phyloP scores from a whole-genome alignment of 1,284 basidiomycete species.

The Athelia sp. region DNA sequence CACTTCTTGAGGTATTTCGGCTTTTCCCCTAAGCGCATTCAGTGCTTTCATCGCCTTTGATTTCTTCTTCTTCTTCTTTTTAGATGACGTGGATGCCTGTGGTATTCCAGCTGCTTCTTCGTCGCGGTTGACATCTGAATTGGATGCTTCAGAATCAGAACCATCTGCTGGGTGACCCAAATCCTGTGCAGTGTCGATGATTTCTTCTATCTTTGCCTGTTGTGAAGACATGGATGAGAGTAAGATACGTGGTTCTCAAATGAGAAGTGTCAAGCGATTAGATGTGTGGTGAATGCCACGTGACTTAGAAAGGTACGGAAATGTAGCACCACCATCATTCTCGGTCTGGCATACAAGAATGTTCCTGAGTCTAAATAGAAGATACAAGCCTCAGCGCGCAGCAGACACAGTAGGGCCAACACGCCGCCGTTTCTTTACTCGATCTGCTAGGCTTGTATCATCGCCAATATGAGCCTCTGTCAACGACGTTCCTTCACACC shows the following conservation, averaged over 20 bases:
- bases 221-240: conserved; percentile 19
- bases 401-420: conserved; percentile 5
- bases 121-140: conserved; percentile 24
- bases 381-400: not conserved
- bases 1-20: conserved; percentile 52
- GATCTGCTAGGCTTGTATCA: conserved; percentile 22
- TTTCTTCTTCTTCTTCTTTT: conserved; percentile 75
- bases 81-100: conserved; percentile 37
- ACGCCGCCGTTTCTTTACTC: conserved; percentile 29
- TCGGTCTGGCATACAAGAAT: too few relatives aligned
- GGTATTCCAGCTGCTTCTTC: conserved; percentile 15
- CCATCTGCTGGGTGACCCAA: conserved; percentile 24
- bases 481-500: too few relatives aligned
- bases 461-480: not conserved
- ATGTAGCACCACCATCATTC: too few relatives aligned
- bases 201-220: conserved; percentile 35
- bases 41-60: conserved; percentile 57
- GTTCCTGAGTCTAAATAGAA: too few relatives aligned
- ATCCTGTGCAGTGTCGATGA: conserved; percentile 33
- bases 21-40: conserved; percentile 44
- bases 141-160: conserved; percentile 28
- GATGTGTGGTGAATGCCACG: too few relatives aligned
- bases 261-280: too few relatives aligned
- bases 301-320: too few relatives aligned
- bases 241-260: too few relatives aligned